Base-by-base conservation (phyloP, 179 eudicot genomes). In the Pouteria campechiana region DNA sequence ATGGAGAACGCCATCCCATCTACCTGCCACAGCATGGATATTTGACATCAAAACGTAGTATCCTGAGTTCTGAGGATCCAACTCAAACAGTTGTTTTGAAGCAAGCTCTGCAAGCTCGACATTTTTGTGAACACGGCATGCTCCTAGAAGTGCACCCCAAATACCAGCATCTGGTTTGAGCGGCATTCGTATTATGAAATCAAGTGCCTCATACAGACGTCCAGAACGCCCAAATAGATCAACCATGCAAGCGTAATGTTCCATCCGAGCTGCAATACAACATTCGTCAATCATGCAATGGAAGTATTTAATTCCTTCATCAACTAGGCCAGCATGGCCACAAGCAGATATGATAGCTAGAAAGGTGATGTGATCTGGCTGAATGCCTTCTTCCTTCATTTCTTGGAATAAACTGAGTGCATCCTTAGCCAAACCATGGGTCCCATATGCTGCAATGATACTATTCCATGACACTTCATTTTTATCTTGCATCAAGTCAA, bases 71-170 rank as follows among this genome's bases (percentile, higher is more conserved):
- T 52, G 52, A 17, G 81, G 76, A 49, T 78, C 68, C 43, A 82
- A 58, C 46, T 60, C 65, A 15, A 73, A 67, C 8, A 78, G 61
- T 32, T 62, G 66, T 9, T 42, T 17, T 0, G 76, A 69, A 33
- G 70, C 81, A 39, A 65, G 1, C 39, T 78, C 78, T 0, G 81
- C 83, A 30, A 78, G 65, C 59, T 52, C 71, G 11, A 60, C 67
- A 28, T 82, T 52, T 27, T 75, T 75, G 46, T 75, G 77, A 14
- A 61, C 50, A 41, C 61, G 45, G 45, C 76, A 78, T 27, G 87
- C 75, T 12, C 76, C 78, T 15, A 78, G 79, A 46, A 82, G 34
- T 1, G 87, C 67, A n/a, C 87, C 93, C 93, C 87, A 82, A 34
- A 73, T 55, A 32, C 81, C 70, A 32, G 68, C 70, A 30, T 75